These are phyloP conservation scores for Elsinoe arachidis DNA, from an alignment of 2,329 filamentous ascomycete genomes.

Conservation along the genomic window DNA sequence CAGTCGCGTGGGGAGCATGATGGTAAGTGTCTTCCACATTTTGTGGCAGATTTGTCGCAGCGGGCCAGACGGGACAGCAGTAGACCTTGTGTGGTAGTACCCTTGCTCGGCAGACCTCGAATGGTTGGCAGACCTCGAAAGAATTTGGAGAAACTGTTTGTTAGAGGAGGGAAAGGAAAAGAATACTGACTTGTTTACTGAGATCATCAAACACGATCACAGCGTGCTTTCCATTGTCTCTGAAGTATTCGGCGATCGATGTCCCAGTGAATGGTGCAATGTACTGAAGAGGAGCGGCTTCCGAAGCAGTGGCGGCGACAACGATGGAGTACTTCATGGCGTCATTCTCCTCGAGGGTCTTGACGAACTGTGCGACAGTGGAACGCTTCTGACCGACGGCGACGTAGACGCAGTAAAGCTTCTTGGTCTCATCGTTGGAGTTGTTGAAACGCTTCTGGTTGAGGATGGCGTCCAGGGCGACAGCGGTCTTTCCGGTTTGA, in stretches of 20 bases:
- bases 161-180: too few relatives aligned
- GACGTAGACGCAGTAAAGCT: slow-evolving; percentile 99
- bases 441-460: slow-evolving; percentile 99
- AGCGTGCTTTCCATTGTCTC: slow-evolving; percentile 79
- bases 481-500: slow-evolving; percentile 99
- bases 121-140: not conserved
- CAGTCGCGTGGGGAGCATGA: too few relatives aligned
- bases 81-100: too few relatives aligned
- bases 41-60: too few relatives aligned
- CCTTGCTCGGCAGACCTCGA: too few relatives aligned
- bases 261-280: slow-evolving; percentile 82
- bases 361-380: slow-evolving; percentile 97
- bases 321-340: slow-evolving; percentile 97
- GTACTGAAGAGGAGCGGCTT: slow-evolving; percentile 91
- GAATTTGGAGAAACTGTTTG: too few relatives aligned
- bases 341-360: slow-evolving; percentile 99
- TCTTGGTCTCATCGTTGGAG: slow-evolving; percentile 80
- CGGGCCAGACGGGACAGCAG: too few relatives aligned
- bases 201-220: slow-evolving; percentile 91
- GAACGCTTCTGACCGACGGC: slow-evolving; percentile 99
- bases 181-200: slow-evolving; percentile 57
- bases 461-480: slow-evolving; percentile 93
- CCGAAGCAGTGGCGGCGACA: slow-evolving; percentile 92
- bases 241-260: slow-evolving; percentile 62
- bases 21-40: too few relatives aligned